phyloP scores from a whole-genome alignment of 2,329 filamentous ascomycete genomes.

The Diaporthe amygdali region DNA sequence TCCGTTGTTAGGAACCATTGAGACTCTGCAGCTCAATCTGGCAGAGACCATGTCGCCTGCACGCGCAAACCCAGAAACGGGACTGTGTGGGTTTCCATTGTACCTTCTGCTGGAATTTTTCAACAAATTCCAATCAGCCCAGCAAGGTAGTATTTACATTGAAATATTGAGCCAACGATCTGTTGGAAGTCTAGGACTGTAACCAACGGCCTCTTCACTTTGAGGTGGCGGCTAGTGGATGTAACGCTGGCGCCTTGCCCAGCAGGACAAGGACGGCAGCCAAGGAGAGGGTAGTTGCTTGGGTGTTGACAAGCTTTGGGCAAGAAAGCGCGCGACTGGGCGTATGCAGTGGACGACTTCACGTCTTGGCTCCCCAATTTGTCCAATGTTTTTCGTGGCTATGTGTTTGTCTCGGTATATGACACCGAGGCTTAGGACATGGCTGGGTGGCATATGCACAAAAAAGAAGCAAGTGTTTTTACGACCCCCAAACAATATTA shows the following conservation, averaged over 20 bases:
- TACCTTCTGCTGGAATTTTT: too few species aligned
- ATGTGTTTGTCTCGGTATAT: too few species aligned
- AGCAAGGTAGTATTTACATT: too few species aligned
- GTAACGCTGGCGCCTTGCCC: not conserved
- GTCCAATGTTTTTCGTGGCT: not conserved
- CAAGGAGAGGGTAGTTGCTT: not conserved
- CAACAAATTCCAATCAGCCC: too few species aligned
- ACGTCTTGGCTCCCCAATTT: not conserved
- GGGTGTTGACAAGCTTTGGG: not conserved
- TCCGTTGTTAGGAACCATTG: too few species aligned
- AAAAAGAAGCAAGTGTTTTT: not conserved
- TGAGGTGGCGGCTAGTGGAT: not conserved
- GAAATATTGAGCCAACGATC: too few species aligned
- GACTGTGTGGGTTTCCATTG: too few species aligned
- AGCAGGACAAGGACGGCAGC: slow-evolving; percentile 6
- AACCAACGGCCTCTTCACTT: not conserved
- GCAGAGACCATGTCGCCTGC: too few species aligned
- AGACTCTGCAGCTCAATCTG: too few species aligned
- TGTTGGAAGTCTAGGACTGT: too few species aligned
- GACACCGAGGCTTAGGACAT: not conserved
- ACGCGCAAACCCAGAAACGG: too few species aligned
- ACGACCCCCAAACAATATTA: not conserved
- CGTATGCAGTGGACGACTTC: not conserved
- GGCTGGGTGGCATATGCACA: not conserved
- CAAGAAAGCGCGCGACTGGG: not conserved